Conservation (phyloP, 2,329 filamentous ascomycete genomes). For the Penicillium sp. region DNA sequence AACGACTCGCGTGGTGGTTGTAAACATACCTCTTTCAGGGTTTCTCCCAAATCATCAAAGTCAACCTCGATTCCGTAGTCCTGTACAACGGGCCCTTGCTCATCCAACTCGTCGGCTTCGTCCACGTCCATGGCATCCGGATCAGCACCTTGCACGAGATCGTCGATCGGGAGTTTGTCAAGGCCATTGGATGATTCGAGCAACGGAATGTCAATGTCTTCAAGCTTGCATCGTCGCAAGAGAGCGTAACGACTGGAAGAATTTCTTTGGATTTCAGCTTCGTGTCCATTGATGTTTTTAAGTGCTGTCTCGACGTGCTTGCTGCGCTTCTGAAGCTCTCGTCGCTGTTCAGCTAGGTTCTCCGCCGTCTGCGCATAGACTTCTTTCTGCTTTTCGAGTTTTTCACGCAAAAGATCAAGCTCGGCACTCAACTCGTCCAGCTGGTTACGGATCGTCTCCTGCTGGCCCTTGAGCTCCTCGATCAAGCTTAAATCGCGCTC, state of each 20-base stretch:
- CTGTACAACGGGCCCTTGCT: constrained; percentile 60
- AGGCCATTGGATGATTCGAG: constrained; percentile 62
- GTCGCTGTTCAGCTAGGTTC: constrained; percentile 69
- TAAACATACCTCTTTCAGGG: constrained; percentile 71
- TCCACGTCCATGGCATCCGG: constrained; percentile 92
- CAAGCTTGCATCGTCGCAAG: constrained; percentile 82
- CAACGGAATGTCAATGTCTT: constrained; percentile 84
- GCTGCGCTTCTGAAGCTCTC: constrained; percentile 74
- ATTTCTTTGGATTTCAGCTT: constrained; percentile 79
- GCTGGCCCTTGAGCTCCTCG: constrained; percentile 63
- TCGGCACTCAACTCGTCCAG: constrained; percentile 69
- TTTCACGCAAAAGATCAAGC: constrained; percentile 67
- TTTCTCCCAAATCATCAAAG: constrained; percentile 74
- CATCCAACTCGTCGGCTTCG: constrained; percentile 48
- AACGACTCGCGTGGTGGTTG: constrained; percentile 10
- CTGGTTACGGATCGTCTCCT: constrained; percentile 65
- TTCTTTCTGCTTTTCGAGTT: constrained; percentile 62
- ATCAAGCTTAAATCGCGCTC: constrained; percentile 64
- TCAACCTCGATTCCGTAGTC: constrained; percentile 90
- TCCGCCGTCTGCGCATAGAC: constrained; percentile 65
- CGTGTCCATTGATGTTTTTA: constrained; percentile 70
- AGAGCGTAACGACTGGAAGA: constrained; percentile 77
- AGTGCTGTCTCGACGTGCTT: constrained; percentile 72
- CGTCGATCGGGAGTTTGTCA: constrained; percentile 80
- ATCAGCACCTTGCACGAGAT: constrained; percentile 65